These are phyloP conservation scores for Candolleomyces eurysporus DNA, from an alignment of 768 basidiomycete genomes.

Conservation along the genomic window DNA sequence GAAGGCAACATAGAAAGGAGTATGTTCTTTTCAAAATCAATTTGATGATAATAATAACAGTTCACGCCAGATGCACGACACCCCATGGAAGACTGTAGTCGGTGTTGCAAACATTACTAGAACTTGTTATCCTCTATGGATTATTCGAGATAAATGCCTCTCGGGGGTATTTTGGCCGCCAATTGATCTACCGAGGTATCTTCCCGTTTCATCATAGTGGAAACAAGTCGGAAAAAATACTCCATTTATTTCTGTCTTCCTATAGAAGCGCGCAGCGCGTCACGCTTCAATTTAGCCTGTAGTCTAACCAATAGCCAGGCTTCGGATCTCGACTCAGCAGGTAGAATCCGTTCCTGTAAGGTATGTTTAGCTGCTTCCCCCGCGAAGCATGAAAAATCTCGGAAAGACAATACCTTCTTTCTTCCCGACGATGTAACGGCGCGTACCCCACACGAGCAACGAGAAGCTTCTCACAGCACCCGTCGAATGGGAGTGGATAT, in stretches of 20 bases:
- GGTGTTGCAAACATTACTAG: too few species aligned
- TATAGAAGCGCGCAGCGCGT: neutral
- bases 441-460: neutral
- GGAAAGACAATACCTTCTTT: conserved; percentile 2
- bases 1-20: conserved; percentile 31
- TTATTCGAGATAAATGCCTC: neutral
- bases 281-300: neutral
- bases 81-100: too few species aligned
- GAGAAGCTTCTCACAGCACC: neutral
- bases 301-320: neutral
- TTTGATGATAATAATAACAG: too few species aligned
- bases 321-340: conserved; percentile 1
- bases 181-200: conserved; percentile 5
- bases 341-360: neutral
- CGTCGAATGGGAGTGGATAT: neutral
- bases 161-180: neutral
- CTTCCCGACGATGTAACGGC: conserved; percentile 8
- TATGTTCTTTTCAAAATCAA: neutral
- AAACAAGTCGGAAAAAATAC: conserved; percentile 17
- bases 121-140: too few species aligned
- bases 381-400: conserved; percentile 6
- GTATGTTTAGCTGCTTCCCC: neutral
- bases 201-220: conserved; percentile 10
- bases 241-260: conserved; percentile 4
- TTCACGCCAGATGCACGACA: too few species aligned